These are phyloP conservation scores for Pilobolus umbonatus DNA, from an alignment of 192 early-diverging fungal species.

Conservation along the genomic window DNA sequence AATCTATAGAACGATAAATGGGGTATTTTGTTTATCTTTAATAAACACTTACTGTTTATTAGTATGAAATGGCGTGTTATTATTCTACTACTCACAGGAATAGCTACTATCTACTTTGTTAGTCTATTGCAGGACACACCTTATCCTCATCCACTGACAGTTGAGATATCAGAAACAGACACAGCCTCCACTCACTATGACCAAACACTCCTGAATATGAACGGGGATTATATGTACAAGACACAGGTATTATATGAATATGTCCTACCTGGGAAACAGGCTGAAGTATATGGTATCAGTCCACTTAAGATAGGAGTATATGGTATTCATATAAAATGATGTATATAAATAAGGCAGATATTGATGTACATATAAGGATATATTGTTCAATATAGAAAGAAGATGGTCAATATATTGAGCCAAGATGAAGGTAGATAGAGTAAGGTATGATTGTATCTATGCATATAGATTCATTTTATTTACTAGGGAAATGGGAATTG, in stretches of 20 bases:
- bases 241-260: conserved; percentile 22
- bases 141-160: conserved; percentile 22
- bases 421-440: background rate
- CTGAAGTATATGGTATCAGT: conserved; percentile 8
- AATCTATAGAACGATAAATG: conserved; percentile 12
- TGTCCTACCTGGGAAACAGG: conserved; percentile 1
- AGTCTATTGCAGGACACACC: conserved; percentile 32
- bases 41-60: background rate
- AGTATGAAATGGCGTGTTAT: conserved; percentile 36
- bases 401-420: background rate
- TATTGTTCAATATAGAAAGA: conserved; percentile 1
- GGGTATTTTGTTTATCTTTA: background rate
- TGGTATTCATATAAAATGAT: conserved; percentile 2
- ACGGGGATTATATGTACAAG: conserved; percentile 21
- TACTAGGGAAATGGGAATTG: conserved; percentile 14
- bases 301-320: conserved; percentile 4
- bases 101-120: conserved; percentile 25
- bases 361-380: background rate
- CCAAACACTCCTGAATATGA: conserved; percentile 12
- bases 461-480: background rate
- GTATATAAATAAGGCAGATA: background rate
- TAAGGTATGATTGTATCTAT: background rate
- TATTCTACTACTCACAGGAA: conserved; percentile 21
- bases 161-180: conserved; percentile 1
- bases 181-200: conserved; percentile 1